phyloP scores from a whole-genome alignment of 306 rosid genomes.

The Trifolium repens region DNA sequence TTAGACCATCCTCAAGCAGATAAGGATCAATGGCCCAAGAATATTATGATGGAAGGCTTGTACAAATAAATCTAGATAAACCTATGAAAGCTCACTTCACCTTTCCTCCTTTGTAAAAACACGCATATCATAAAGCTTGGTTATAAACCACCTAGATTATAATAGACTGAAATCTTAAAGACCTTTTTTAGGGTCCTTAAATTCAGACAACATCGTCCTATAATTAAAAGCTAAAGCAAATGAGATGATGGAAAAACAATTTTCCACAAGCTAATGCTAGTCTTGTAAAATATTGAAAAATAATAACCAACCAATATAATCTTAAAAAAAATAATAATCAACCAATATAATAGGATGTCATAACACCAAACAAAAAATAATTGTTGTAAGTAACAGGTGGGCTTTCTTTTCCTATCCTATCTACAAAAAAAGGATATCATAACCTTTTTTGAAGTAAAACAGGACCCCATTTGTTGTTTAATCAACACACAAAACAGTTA shows the following conservation, averaged over 20 bases:
- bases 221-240: not conserved
- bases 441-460: conserved; percentile 31
- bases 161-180: too few species aligned
- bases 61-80: too few species aligned
- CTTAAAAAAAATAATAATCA: not conserved
- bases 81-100: too few species aligned
- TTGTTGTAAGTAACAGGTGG: conserved; percentile 26
- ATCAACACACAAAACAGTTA: conserved; percentile 47
- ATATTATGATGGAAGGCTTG: too few species aligned
- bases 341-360: conserved; percentile 28
- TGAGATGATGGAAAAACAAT: conserved; percentile 2
- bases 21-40: too few species aligned
- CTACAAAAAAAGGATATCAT: conserved; percentile 20
- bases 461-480: conserved; percentile 39
- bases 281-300: conserved; percentile 10
- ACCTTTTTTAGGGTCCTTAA: too few species aligned
- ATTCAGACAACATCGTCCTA: not conserved
- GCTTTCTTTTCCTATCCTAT: conserved; percentile 34
- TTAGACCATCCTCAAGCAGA: too few species aligned
- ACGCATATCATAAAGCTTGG: not conserved
- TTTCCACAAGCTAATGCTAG: not conserved
- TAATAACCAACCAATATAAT: conserved; percentile 14
- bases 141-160: not conserved
- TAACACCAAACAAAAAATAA: conserved; percentile 21
- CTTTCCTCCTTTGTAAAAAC: too few species aligned